Evolutionary conservation across 192 early-diverging fungal species (phyloP).

Genomic region (Paraglomus brasilianum): DNA sequence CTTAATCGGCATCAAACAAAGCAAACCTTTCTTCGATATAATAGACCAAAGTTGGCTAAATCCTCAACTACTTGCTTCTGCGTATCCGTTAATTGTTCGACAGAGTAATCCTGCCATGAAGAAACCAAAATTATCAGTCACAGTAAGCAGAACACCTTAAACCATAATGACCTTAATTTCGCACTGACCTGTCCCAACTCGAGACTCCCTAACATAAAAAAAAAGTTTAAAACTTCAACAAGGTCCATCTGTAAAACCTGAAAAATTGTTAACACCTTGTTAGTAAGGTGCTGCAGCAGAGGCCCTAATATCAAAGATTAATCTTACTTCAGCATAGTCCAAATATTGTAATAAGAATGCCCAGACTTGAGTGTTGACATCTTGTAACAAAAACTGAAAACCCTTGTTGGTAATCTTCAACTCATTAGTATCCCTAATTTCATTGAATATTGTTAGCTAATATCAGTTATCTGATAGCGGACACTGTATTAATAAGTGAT

Average conservation of each 20-base stretch:
- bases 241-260: slow-evolving; percentile 77
- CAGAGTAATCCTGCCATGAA: slow-evolving; percentile 69
- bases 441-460: slow-evolving; percentile 18
- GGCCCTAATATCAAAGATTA: background rate
- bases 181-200: slow-evolving; percentile 74
- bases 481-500: slow-evolving; percentile 8
- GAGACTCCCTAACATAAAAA: slow-evolving; percentile 90
- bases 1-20: slow-evolving; percentile 7
- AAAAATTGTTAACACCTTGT: background rate
- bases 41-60: slow-evolving; percentile 84
- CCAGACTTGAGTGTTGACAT: slow-evolving; percentile 95
- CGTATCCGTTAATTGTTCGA: slow-evolving; percentile 78
- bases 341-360: slow-evolving; percentile 92
- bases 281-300: background rate
- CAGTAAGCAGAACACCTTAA: background rate
- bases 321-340: slow-evolving; percentile 67
- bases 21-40: slow-evolving; percentile 79
- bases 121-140: background rate
- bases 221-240: slow-evolving; percentile 90
- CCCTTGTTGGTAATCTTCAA: slow-evolving; percentile 91
- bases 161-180: background rate
- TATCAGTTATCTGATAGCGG: too few species aligned
- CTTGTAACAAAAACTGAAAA: slow-evolving; percentile 95
- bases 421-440: slow-evolving; percentile 22
- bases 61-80: slow-evolving; percentile 87